Percentiles rank a stretch among this genome's conserved stretches.
These are phyloP conservation scores for Calonectria pseudoturangicola DNA, from an alignment of 2,329 filamentous ascomycete species.

Conservation along the genomic window DNA sequence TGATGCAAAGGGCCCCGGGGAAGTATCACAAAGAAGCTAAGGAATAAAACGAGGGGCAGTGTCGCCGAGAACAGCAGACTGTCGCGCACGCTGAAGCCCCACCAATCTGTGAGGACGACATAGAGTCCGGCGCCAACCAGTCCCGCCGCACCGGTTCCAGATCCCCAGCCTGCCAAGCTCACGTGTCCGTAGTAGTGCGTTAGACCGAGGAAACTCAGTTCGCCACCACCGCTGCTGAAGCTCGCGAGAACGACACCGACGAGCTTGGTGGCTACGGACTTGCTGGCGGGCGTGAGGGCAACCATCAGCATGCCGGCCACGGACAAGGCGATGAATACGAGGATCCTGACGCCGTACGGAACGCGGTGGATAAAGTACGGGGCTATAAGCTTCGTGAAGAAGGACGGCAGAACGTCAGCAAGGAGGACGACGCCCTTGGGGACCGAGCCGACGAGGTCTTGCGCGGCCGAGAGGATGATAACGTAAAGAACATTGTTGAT, in stretches of 20 bases:
- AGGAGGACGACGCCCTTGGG: conserved; percentile 96
- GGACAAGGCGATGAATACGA: conserved; percentile 84
- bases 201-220: conserved; percentile 91
- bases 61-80: conserved; percentile 87
- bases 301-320: conserved; percentile 92
- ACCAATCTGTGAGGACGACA: conserved; percentile 87
- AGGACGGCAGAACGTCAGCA: conserved; percentile 92
- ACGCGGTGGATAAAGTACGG: conserved; percentile 96
- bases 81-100: conserved; percentile 82
- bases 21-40: conserved; percentile 89
- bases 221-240: conserved; percentile 89
- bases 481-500: conserved; percentile 99
- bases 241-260: conserved; percentile 89
- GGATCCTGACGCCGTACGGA: conserved; percentile 84
- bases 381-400: conserved; percentile 89
- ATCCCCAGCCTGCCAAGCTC: conserved; percentile 93
- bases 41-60: conserved; percentile 86
- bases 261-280: conserved; percentile 84
- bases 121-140: conserved; percentile 92
- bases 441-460: conserved; percentile 94
- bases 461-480: conserved; percentile 94
- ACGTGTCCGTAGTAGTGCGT: conserved; percentile 95
- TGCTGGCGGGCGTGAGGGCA: conserved; percentile 82
- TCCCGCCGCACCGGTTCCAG: conserved; percentile 92
- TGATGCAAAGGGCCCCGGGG: conserved; percentile 80